These are phyloP conservation scores for Monosporascus sp. DNA, from an alignment of 2,329 filamentous ascomycete species.

Conservation along the genomic window DNA sequence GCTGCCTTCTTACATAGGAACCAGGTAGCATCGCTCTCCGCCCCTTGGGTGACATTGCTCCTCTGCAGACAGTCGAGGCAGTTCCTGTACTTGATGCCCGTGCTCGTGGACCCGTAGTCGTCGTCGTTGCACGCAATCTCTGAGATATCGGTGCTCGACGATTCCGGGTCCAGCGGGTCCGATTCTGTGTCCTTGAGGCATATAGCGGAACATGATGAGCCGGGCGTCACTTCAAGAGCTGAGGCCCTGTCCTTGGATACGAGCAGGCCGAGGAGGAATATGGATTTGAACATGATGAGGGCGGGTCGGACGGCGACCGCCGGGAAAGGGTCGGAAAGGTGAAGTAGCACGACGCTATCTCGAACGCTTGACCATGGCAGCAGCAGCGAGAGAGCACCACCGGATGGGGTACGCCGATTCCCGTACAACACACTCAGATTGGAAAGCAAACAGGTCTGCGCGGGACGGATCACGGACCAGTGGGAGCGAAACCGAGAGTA, in stretches of 20 bases:
- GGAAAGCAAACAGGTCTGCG: not conserved
- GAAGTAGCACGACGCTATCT: slow-evolving; percentile 1
- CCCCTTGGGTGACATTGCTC: slow-evolving; percentile 34
- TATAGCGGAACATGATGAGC: slow-evolving; percentile 43
- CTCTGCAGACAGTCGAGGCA: slow-evolving; percentile 43
- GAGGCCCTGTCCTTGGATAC: slow-evolving; percentile 8
- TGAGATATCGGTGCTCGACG: slow-evolving; percentile 36
- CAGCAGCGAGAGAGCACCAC: slow-evolving; percentile 2
- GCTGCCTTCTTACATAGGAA: slow-evolving; percentile 39
- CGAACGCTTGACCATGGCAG: slow-evolving; percentile 5
- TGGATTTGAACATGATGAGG: slow-evolving; percentile 3
- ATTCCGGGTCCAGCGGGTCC: slow-evolving; percentile 27
- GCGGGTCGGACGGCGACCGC: slow-evolving; percentile 2
- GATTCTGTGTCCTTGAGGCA: slow-evolving; percentile 37
- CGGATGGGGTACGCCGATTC: slow-evolving; percentile 5
- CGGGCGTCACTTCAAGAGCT: slow-evolving; percentile 43
- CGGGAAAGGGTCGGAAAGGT: slow-evolving; percentile 1
- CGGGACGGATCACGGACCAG: not conserved
- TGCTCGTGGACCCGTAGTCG: slow-evolving; percentile 31
- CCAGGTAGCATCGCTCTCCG: slow-evolving; percentile 39
- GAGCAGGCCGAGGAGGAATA: slow-evolving; percentile 11
- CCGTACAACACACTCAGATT: not conserved
- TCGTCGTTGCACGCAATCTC: slow-evolving; percentile 44
- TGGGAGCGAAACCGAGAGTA: not conserved
- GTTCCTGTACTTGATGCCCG: slow-evolving; percentile 41